Evolutionary conservation across 2,329 filamentous ascomycete species (phyloP).

Genomic region (Endothia cerciana): DNA sequence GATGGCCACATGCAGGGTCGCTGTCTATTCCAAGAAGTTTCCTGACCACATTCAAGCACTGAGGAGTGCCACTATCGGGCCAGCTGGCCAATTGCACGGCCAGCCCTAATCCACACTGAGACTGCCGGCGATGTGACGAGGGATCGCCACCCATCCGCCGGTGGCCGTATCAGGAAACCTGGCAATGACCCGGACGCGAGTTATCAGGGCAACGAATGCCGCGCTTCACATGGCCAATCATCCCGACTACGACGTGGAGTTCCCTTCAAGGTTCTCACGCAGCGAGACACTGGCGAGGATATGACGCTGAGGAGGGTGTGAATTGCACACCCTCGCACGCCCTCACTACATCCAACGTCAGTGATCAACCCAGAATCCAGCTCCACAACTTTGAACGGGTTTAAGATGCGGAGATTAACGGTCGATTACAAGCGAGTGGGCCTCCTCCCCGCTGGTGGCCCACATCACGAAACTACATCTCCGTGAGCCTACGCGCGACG

Average conservation of each 20-base stretch:
- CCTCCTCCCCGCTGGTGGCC: constrained; percentile 13
- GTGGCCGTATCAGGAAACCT: background rate
- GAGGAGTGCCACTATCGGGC: constrained; percentile 6
- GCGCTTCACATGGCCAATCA: constrained; percentile 26
- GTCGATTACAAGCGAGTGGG: constrained; percentile 8
- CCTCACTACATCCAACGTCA: constrained; percentile 4
- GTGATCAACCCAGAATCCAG: constrained; percentile 8
- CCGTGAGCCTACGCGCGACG: constrained; percentile 20
- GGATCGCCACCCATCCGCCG: constrained; percentile 19
- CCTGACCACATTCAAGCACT: background rate
- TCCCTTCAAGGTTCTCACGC: constrained; percentile 15
- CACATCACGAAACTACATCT: constrained; percentile 20
- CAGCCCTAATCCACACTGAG: constrained; percentile 9
- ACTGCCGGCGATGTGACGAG: constrained; percentile 19
- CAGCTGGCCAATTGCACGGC: constrained; percentile 16
- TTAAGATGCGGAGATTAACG: constrained; percentile 21
- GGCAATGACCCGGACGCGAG: background rate
- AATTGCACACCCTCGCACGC: constrained; percentile 19
- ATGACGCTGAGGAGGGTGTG: constrained; percentile 15
- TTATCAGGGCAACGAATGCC: constrained; percentile 7
- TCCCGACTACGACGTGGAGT: constrained; percentile 1
- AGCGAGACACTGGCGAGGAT: constrained; percentile 14
- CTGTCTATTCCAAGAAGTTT: background rate
- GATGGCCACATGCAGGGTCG: constrained; percentile 15
- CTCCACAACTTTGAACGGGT: constrained; percentile 19